These are phyloP conservation scores for Cercospora zeina DNA, from an alignment of 2,329 filamentous ascomycete species.

Conservation along the genomic window DNA sequence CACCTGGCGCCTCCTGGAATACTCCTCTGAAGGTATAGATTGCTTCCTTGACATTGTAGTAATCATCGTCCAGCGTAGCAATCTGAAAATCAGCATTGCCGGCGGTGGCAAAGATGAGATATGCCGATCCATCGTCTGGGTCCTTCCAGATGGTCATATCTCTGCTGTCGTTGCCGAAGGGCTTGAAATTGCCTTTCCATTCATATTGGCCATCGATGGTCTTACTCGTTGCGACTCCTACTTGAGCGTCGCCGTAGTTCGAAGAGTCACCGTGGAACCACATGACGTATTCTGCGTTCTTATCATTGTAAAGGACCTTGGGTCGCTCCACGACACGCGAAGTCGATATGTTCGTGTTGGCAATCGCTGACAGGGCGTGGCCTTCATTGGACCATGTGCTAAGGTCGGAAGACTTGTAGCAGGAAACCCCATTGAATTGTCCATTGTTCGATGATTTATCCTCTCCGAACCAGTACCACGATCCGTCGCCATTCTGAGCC, in stretches of 20 bases:
- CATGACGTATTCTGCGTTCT: conserved; percentile 65
- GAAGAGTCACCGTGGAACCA: conserved; percentile 67
- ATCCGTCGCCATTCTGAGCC: conserved; percentile 48
- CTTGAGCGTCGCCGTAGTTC: conserved; percentile 63
- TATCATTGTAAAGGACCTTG: conserved; percentile 67
- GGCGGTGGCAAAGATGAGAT: conserved; percentile 56
- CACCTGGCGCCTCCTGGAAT: conserved; percentile 58
- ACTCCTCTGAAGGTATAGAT: conserved; percentile 31
- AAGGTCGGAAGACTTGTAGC: conserved; percentile 64
- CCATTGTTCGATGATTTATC: conserved; percentile 57
- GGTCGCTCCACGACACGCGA: conserved; percentile 65
- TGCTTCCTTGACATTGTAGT: conserved; percentile 29
- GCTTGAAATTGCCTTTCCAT: conserved; percentile 51
- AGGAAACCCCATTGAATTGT: conserved; percentile 64
- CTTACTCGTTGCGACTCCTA: conserved; percentile 62
- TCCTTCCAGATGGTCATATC: conserved; percentile 65
- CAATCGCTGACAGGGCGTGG: conserved; percentile 57
- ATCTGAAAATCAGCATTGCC: conserved; percentile 34
- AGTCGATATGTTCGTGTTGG: conserved; percentile 34
- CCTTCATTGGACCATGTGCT: conserved; percentile 65
- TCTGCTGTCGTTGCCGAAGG: conserved; percentile 54
- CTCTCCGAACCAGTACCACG: conserved; percentile 69
- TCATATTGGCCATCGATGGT: conserved; percentile 62
- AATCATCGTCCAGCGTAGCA: conserved; percentile 32
- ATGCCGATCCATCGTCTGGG: conserved; percentile 58